These are phyloP conservation scores for Stagonosporopsis chrysanthemi DNA, from an alignment of 2,329 filamentous ascomycete species.

Conservation along the genomic window DNA sequence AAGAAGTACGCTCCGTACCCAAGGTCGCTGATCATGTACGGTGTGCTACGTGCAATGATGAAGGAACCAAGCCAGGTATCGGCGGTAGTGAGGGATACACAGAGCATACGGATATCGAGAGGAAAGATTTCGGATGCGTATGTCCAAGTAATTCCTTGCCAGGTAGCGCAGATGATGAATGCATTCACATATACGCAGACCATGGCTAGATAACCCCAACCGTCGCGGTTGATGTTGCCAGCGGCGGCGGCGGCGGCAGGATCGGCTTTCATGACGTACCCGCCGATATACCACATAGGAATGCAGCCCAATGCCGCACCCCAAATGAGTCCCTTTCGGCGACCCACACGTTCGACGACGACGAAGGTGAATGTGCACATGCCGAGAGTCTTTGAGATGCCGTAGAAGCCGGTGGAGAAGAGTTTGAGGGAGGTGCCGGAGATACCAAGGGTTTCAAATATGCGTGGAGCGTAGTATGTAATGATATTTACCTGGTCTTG, in stretches of 20 bases:
- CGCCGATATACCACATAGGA: slow-evolving; percentile 61
- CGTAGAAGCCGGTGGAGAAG: slow-evolving; percentile 62
- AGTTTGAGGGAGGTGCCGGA: slow-evolving; percentile 50
- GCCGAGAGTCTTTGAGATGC: slow-evolving; percentile 50
- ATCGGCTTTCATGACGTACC: slow-evolving; percentile 62
- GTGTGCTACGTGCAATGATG: slow-evolving; percentile 51
- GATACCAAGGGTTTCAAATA: slow-evolving; percentile 56
- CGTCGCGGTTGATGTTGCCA: slow-evolving; percentile 54
- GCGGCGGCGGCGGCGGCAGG: slow-evolving; percentile 54
- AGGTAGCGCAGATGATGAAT: slow-evolving; percentile 59
- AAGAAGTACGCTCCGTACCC: slow-evolving; percentile 52
- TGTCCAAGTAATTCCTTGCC: slow-evolving; percentile 40
- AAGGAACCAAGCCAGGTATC: slow-evolving; percentile 52
- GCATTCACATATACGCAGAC: slow-evolving; percentile 64
- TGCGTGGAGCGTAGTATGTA: slow-evolving; percentile 48
- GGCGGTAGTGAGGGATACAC: slow-evolving; percentile 50
- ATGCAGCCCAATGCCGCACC: slow-evolving; percentile 58
- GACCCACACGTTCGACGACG: slow-evolving; percentile 52
- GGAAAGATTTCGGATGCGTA: slow-evolving; percentile 57
- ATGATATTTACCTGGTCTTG: slow-evolving; percentile 41
- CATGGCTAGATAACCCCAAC: slow-evolving; percentile 61
- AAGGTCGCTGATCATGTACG: slow-evolving; percentile 49
- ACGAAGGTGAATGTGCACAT: slow-evolving; percentile 52
- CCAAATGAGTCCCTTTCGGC: slow-evolving; percentile 55
- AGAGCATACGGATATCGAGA: slow-evolving; percentile 51